Evolutionary conservation across 139 green algal genomes (phyloP), one percentile per base, ranked within the genome.

Genomic region (Chlamydomonas schloesseri): DNA sequence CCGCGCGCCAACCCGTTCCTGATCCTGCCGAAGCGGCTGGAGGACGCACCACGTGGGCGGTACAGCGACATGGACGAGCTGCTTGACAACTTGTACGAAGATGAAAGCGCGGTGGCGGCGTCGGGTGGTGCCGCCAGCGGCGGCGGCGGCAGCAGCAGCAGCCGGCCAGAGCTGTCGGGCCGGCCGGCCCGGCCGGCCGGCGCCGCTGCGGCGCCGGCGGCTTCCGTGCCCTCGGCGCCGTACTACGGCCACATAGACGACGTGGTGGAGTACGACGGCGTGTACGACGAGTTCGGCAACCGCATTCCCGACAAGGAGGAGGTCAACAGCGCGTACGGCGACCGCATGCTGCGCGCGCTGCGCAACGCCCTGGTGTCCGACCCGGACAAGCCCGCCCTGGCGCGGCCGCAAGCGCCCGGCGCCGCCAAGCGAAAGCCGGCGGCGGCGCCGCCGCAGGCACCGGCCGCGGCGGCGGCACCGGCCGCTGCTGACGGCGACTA

Each of bases 201-300:
- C 18, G 20, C 21, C 2, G 55, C 8, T 4, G 18, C 55, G 20
- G 21, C 55, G 55, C 55, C 8, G 21, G 18, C 21, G 18, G 24
- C 23, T 11, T 2, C 17, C 60, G 8, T 2, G 8, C 17, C 60
- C 1, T 2, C 10, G 18, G 23, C 24, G 8, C 26, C 24, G 60
- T 24, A 31, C 60, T 24, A 67, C 60, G 28, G 21, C 55, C 55
- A 18, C 23, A 11, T 5, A 31, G 78, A 84, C 37, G 62, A 64
- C 33, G 28, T 67, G 5, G 26, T 3, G n/a, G 74, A 84, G 28
- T 65, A 84, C 47, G 78, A 84, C 64, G 78, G 74, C 14, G 78
- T 46, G 20, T 84, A 74, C 37, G 78, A 84, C 64, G 78, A 84
- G 78, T 74, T 75, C 31, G 78, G 78, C 78, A 84, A 84, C 64